Percentiles rank a stretch among this genome's conserved stretches.
Conservation (phyloP, 805 yeast species). For the Ogataea trehalophila region DNA sequence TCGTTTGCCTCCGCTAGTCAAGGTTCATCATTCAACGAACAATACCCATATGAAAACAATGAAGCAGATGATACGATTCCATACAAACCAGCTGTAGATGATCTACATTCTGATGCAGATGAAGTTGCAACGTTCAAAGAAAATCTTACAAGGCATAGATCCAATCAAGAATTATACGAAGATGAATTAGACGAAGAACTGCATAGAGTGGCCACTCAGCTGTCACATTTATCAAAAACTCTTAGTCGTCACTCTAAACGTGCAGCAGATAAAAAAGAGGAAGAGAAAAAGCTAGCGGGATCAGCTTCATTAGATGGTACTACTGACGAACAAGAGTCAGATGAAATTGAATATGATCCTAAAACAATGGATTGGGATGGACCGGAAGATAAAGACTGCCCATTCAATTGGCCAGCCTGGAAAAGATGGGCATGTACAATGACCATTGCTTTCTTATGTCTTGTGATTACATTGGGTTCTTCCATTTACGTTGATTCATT, state of each 20-base stretch:
- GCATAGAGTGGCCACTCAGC: conserved; percentile 15
- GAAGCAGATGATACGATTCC: neutral
- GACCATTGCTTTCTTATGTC: conserved; percentile 59
- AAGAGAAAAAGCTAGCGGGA: neutral
- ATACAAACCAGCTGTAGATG: neutral
- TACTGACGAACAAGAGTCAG: conserved; percentile 21
- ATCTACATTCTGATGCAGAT: conserved; percentile 1
- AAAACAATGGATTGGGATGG: conserved; percentile 52
- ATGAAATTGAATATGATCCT: conserved; percentile 33
- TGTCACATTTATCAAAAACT: conserved; percentile 17
- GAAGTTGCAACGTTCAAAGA: conserved; percentile 9
- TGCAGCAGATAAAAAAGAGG: conserved; percentile 7
- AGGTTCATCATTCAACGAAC: neutral
- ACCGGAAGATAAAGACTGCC: conserved; percentile 57
- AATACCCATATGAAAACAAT: neutral
- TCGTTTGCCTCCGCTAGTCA: neutral
- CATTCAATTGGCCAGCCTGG: conserved; percentile 61
- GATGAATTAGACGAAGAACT: conserved; percentile 21
- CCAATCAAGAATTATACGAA: conserved; percentile 15
- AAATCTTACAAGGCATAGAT: conserved; percentile 5
- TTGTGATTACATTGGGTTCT: conserved; percentile 71
- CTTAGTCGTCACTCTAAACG: conserved; percentile 6
- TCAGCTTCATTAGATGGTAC: neutral
- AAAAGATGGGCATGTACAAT: conserved; percentile 64
- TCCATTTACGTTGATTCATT: conserved; percentile 67